Evolutionary conservation across 192 early-diverging fungal genomes (phyloP).

Genomic region (Endogone sp.): DNA sequence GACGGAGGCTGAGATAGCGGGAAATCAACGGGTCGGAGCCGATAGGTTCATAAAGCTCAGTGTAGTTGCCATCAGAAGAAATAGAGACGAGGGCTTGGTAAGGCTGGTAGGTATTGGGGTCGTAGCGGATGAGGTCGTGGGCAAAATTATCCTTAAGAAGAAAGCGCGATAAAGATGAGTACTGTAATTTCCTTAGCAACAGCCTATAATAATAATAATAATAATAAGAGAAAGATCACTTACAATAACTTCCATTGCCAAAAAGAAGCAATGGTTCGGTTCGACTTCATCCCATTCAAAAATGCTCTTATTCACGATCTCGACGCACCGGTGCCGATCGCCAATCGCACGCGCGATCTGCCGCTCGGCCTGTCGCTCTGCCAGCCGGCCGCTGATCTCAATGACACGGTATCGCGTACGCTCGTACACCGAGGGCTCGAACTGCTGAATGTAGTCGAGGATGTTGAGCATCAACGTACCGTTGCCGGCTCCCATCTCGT

Average conservation of each 20-base stretch:
- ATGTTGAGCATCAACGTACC: conserved; percentile 94
- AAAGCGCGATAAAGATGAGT: conserved; percentile 12
- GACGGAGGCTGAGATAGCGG: conserved; percentile 62
- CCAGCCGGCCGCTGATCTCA: conserved; percentile 87
- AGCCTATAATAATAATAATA: conserved; percentile 5
- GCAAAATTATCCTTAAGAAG: conserved; percentile 85
- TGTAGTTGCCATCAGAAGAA: conserved; percentile 78
- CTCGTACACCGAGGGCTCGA: conserved; percentile 76
- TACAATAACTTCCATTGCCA: conserved; percentile 96
- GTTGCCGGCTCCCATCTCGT: conserved; percentile 96
- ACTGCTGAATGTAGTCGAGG: conserved; percentile 77
- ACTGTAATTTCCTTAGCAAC: conserved; percentile 1
- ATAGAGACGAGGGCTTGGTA: conserved; percentile 80
- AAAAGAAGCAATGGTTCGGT: conserved; percentile 78
- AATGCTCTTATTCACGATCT: conserved; percentile 87
- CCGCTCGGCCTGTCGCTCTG: conserved; percentile 55
- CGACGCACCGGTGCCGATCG: conserved; percentile 53
- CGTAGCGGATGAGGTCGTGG: conserved; percentile 92
- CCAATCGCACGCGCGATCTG: conserved; percentile 33
- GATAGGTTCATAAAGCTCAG: conserved; percentile 80
- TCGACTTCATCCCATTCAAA: conserved; percentile 83
- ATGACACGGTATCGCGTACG: conserved; percentile 83
- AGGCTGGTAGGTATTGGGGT: conserved; percentile 64
- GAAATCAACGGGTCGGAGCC: conserved; percentile 69
- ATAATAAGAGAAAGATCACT: conserved; percentile 14